Base-by-base conservation (phyloP, 2,329 filamentous ascomycete genomes). In the Ceratocystis colombiana region DNA sequence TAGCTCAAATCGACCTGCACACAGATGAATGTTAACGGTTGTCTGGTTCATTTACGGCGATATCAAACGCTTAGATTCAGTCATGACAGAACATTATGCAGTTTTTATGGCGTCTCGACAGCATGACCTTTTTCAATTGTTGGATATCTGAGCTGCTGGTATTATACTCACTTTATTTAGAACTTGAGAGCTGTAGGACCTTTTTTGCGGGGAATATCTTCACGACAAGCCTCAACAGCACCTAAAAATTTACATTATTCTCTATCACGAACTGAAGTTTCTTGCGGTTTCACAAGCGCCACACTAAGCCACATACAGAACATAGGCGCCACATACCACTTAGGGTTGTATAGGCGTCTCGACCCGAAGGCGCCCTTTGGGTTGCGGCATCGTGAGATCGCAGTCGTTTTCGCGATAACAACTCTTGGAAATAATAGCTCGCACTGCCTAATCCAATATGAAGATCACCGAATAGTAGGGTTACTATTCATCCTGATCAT, bases 211-310 rank as follows among this genome's bases (percentile, higher is more conserved):
- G 17, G 28, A 33, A 33, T 59, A 59, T 59, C 15, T 30, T 7
- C 12, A n/a, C 8, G 8, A 20, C 15, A 53, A 25, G 25, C 25
- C 48, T 53, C 53, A n/a, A 59, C 22, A n/a, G 53, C 53, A 59
- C 48, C 20, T 25, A 7, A 53, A 25, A 53, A 28, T 12, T 53
- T 15, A 53, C 48, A 28, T 2, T 22, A 20, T 53, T 53, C 33
- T 8, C 22, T 25, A 53, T 59, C 53, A 59, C 28, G 33, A 37
- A 37, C 8, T 33, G 41, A 63, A 48, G 25, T 63, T 37, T 63
- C 22, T 48, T 63, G 61, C 28, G 25, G 61, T 63, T 63, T 63
- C 61, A 63, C 61, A 63, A 63, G 25, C 61, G 61, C 61, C 61
- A 63, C 61, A 63, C 12, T n/a, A 10, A 2, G 17, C 17, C 30